phyloP scores from a whole-genome alignment of 495 filamentous ascomycete species.

The Cercophora scortea region DNA sequence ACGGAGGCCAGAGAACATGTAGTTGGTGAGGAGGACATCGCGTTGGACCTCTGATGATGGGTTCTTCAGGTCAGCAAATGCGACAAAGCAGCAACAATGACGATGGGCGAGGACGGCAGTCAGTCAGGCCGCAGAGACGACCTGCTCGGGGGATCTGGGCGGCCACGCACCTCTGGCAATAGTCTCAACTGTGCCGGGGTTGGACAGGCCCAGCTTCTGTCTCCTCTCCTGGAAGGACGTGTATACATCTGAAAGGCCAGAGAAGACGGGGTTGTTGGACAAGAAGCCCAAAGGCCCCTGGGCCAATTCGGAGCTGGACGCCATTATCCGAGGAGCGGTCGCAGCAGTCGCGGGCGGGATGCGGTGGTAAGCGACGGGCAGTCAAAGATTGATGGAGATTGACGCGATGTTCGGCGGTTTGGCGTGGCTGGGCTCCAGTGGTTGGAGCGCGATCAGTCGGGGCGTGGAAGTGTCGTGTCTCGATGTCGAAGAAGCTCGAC shows the following conservation, averaged over 20 bases:
- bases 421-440: not conserved
- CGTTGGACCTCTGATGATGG: conserved; percentile 66
- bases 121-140: no score
- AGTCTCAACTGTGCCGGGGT: conserved; percentile 88
- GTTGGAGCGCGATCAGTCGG: conserved; percentile 1
- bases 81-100: not conserved
- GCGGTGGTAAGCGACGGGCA: not conserved
- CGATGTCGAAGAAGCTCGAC: conserved; percentile 14
- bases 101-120: no score
- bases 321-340: conserved; percentile 27
- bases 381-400: not conserved
- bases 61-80: conserved; percentile 7
- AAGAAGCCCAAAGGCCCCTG: conserved; percentile 47
- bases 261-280: conserved; percentile 61
- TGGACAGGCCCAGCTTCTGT: conserved; percentile 76
- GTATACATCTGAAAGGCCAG: conserved; percentile 69
- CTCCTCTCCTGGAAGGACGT: conserved; percentile 75
- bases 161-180: conserved; percentile 51
- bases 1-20: conserved; percentile 89
- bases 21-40: conserved; percentile 89
- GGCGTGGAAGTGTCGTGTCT: not conserved
- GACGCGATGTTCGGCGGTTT: not conserved
- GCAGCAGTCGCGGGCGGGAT: conserved; percentile 6
- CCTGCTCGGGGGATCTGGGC: no score
- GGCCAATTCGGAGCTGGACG: conserved; percentile 42